These are phyloP conservation scores for Trypanosoma scelopori DNA, from an alignment of 208 protist species.

Conservation along the genomic window DNA sequence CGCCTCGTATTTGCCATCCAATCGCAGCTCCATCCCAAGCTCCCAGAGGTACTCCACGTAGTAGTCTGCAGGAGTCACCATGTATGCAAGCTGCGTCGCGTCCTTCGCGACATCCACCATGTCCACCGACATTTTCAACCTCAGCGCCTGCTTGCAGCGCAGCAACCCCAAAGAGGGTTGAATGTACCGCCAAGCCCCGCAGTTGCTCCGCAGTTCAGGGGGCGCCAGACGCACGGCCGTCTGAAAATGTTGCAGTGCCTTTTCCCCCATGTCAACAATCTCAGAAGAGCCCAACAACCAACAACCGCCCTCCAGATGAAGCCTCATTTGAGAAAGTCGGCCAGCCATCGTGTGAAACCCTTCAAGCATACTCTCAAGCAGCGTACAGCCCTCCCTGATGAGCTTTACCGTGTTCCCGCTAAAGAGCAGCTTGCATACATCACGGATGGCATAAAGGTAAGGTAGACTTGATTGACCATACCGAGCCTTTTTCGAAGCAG, in stretches of 20 bases:
- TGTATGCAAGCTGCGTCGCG: slow-evolving; percentile 45
- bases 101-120: slow-evolving; percentile 32
- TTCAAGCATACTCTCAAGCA: slow-evolving; percentile 24
- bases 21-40: slow-evolving; percentile 71
- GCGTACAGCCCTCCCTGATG: slow-evolving; percentile 20
- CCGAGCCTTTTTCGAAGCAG: slow-evolving; percentile 1
- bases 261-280: slow-evolving; percentile 30
- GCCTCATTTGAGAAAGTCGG: slow-evolving; percentile 16
- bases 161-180: slow-evolving; percentile 57
- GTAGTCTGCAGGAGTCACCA: slow-evolving; percentile 48
- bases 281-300: slow-evolving; percentile 34
- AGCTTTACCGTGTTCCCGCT: slow-evolving; percentile 20
- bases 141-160: slow-evolving; percentile 43
- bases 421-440: slow-evolving; percentile 36
- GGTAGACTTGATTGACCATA: slow-evolving; percentile 26
- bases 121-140: slow-evolving; percentile 16
- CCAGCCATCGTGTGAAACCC: slow-evolving; percentile 22
- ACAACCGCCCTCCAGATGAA: slow-evolving; percentile 34
- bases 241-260: slow-evolving; percentile 52
- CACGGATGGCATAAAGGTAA: slow-evolving; percentile 29
- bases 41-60: slow-evolving; percentile 77
- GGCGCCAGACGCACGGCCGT: slow-evolving; percentile 44
- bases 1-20: slow-evolving; percentile 38
- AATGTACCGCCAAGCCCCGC: slow-evolving; percentile 60
- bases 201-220: slow-evolving; percentile 34